A percentile compares a stretch with the other conserved stretches of the same genome.
These are phyloP conservation scores for Vaccinium myrtillus DNA, from an alignment of 148 eudicot species.

Conservation along the genomic window DNA sequence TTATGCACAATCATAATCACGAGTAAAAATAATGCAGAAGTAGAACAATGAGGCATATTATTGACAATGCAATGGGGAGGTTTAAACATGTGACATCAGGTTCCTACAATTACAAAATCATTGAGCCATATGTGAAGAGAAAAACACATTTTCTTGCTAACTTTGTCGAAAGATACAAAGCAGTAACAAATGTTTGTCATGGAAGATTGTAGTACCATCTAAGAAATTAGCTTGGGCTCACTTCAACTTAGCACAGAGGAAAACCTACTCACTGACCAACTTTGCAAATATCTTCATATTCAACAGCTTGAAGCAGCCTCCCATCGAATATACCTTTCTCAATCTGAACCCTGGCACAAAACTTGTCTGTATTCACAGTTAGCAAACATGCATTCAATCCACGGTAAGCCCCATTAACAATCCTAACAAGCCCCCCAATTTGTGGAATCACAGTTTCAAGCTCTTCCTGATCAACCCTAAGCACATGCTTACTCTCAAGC, in stretches of 20 bases:
- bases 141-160: neutral
- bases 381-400: constrained; percentile 70
- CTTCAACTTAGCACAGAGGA: neutral
- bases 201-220: neutral
- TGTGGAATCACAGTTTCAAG: constrained; percentile 93
- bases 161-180: neutral
- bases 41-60: neutral
- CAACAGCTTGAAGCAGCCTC: constrained; percentile 71
- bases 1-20: neutral
- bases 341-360: constrained; percentile 77
- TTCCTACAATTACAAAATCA: neutral
- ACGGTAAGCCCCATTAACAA: constrained; percentile 91
- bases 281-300: constrained; percentile 87
- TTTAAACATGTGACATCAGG: neutral
- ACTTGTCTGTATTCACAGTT: constrained; percentile 59
- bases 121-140: neutral
- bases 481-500: constrained; percentile 72
- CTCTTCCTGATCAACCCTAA: constrained; percentile 94
- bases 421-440: constrained; percentile 81
- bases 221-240: constrained; percentile 1
- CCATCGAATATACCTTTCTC: constrained; percentile 95
- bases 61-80: neutral
- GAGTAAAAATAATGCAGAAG: neutral
- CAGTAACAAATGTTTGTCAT: neutral
- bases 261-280: constrained; percentile 30